Evolutionary conservation across 805 yeast species (phyloP), one percentile per base, ranked within the genome.

Genomic region (Kregervanrija fluxuum): DNA sequence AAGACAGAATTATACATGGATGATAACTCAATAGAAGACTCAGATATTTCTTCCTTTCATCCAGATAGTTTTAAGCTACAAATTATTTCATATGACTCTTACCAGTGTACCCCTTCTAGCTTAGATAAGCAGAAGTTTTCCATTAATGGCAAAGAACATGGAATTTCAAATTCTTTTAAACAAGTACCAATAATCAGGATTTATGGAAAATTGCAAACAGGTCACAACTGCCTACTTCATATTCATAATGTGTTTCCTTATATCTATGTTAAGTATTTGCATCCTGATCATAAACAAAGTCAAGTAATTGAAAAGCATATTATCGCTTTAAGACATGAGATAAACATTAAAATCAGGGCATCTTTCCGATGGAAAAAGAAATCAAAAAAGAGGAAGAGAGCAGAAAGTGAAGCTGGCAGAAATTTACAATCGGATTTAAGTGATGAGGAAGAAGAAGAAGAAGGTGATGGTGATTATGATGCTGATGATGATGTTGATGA

Each of bases 201-300:
- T 0, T 93, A 79, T 64, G 98, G 97, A 0, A 71, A 77, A 11
- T 50, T 82, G 1, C 70, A 76, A 1, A 69, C 80, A 0, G 85
- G 88, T 0, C 79, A 77, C 51, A 75, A 77, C 30, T 70, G 73
- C 10, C 52, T 75, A 11, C 74, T 84, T 1, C 96, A 93, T 60
- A 66, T 93, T 9, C 98, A 90, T 65, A 90, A 91, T 35, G 76
- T 77, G 14, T 86, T 73, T 51, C 99, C 98, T 0, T 93, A 91
- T 56, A 52, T 91, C 2, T 89, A 74, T 56, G 68, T 90, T 6
- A 22, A 8, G 28, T 22, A 22, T 22, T 22, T 22, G 28, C 28
- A 22, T 2, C 78, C 76, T 33, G 82, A 82, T 55, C 68, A 67
- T 37, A 83, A 80, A 1, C 56, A 62, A 1, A 43, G 46, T 4